Base-by-base conservation (phyloP, 2,329 filamentous ascomycete genomes). In the Fusarium albidum region DNA sequence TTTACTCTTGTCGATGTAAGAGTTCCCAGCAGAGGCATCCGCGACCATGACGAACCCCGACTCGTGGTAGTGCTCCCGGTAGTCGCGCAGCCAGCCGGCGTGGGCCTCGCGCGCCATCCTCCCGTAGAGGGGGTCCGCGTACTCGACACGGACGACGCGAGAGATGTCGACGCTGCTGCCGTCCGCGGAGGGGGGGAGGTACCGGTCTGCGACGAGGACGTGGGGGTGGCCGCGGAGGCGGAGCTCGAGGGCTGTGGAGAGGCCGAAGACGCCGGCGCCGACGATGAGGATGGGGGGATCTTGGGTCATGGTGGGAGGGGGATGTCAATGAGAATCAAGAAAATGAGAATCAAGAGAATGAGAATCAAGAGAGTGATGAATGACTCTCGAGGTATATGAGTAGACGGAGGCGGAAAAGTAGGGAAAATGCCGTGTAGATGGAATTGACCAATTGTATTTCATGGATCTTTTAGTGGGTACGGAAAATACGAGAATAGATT, bases 121-220 rank as follows among this genome's bases (percentile, higher is more conserved):
- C 5, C 83, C 79, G 65, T 91, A 91, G 12, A 82, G 76, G 0
- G 79, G 71, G 59, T 87, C 81, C 11, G 85, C 84, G 64, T 91
- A 91, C 72, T 91, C 88, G 37, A 72, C 62, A 6, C 75, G 71
- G 35, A 77, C 70, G 49, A 77, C 69, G 14, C 75, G 72, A 6
- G 75, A 77, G 14, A 73, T 69, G 51, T 77, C 74, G n/a, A 75
- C 73, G 37, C 73, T 75, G 49, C 74, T 73, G 25, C 71, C 71
- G 11, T 77, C 72, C 4, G 66, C 59, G 3, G 71, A 69, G 0
- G 75, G 73, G 5, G 75, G 73, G 0, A 71, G 57, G 42, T 67
- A 69, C 5, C 71, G 68, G 52, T 83, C 80, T 3, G 79, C 71
- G 6, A 83, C 75, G 6, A 78, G 78, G 49, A 82, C 72, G 48